Percentiles rank a stretch among this genome's conserved stretches.
These are phyloP conservation scores for Citrus australasica DNA, from an alignment of 345 rosid species.

Conservation along the genomic window DNA sequence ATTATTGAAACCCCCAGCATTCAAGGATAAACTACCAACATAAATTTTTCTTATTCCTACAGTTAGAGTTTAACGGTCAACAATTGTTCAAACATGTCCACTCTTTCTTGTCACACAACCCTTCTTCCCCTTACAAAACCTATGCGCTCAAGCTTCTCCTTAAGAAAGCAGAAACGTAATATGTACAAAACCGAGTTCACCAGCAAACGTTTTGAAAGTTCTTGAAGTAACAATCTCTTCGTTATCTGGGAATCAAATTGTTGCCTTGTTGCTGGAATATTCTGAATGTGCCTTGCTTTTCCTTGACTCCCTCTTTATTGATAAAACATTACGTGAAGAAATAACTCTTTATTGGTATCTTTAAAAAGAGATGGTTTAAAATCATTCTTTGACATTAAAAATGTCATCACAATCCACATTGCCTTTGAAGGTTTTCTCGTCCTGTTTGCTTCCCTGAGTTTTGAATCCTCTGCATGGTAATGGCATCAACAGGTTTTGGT, in stretches of 20 bases:
- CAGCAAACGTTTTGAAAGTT: conserved; percentile 10
- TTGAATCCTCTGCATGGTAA: background rate
- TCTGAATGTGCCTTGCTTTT: conserved; percentile 27
- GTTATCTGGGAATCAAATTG: background rate
- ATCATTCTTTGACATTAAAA: background rate
- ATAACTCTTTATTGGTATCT: background rate
- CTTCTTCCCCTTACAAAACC: background rate
- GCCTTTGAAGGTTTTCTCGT: background rate
- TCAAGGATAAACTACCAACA: background rate
- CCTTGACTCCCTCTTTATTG: conserved; percentile 17
- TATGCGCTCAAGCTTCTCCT: conserved; percentile 17
- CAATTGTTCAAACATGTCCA: conserved; percentile 11
- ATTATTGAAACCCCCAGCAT: background rate
- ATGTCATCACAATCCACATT: background rate
- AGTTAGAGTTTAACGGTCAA: conserved; percentile 21
- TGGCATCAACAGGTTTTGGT: background rate
- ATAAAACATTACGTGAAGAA: conserved; percentile 1
- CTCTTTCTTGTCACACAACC: conserved; percentile 19
- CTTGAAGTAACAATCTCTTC: conserved; percentile 21
- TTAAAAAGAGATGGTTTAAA: background rate
- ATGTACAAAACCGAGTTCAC: background rate
- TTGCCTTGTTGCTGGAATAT: conserved; percentile 16
- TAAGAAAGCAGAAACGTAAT: background rate
- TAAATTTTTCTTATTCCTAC: background rate
- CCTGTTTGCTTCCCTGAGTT: background rate